Percentiles rank a stretch among this genome's conserved stretches.
Evolutionary conservation across 768 basidiomycete genomes (phyloP).

Genomic region (Podaxis rugospora): DNA sequence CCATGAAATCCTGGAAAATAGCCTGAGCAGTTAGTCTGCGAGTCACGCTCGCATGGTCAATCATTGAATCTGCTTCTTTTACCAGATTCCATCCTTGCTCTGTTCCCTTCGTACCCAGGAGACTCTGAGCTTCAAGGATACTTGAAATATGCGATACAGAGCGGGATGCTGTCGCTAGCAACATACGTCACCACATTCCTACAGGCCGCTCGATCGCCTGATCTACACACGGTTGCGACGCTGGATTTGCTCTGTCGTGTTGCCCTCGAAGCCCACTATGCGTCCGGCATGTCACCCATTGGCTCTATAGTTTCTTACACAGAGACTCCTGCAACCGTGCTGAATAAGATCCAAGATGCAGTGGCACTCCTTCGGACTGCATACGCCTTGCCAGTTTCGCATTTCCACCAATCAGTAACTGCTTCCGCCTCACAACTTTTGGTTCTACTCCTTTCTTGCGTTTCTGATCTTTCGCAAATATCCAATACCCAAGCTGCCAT

Average conservation of each 20-base stretch:
- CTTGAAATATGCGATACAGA: slow-evolving; percentile 52
- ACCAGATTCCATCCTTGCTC: slow-evolving; percentile 63
- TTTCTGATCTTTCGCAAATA: slow-evolving; percentile 58
- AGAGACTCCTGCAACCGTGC: slow-evolving; percentile 43
- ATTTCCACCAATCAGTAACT: slow-evolving; percentile 58
- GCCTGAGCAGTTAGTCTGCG: slow-evolving; percentile 5
- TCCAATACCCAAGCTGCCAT: slow-evolving; percentile 56
- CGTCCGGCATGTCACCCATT: slow-evolving; percentile 45
- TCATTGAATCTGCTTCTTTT: neutral
- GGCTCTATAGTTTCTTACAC: slow-evolving; percentile 51
- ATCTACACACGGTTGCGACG: slow-evolving; percentile 60
- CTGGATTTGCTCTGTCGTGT: slow-evolving; percentile 67
- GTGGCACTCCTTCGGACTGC: slow-evolving; percentile 56
- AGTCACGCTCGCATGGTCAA: neutral
- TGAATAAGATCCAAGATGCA: slow-evolving; percentile 57
- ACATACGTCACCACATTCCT: slow-evolving; percentile 65
- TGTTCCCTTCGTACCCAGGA: slow-evolving; percentile 68
- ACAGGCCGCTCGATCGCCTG: slow-evolving; percentile 58
- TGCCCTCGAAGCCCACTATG: slow-evolving; percentile 60
- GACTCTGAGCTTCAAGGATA: slow-evolving; percentile 66
- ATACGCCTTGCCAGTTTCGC: slow-evolving; percentile 47
- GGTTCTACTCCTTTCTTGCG: slow-evolving; percentile 54
- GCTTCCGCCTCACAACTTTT: slow-evolving; percentile 62
- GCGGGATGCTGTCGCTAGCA: slow-evolving; percentile 51
- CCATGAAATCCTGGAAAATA: slow-evolving; percentile 41